Evolutionary conservation across 2,329 filamentous ascomycete species (phyloP).

Genomic region (Pseudogymnoascus sp.): DNA sequence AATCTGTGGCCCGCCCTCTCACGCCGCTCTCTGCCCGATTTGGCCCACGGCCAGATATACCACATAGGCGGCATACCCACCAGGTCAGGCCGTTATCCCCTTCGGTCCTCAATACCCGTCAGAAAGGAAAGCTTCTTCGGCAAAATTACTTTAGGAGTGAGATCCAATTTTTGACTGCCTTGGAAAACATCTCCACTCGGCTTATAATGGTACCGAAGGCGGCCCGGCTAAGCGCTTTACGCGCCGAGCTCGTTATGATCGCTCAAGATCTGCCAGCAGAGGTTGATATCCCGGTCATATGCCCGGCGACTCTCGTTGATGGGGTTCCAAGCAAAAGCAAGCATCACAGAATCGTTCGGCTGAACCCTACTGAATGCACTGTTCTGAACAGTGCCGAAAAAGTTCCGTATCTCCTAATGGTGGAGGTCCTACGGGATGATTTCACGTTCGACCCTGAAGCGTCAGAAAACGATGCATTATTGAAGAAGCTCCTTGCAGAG

Average conservation of each 20-base stretch:
- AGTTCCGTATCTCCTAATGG: conserved; percentile 78
- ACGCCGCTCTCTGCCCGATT: conserved; percentile 54
- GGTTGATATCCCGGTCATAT: conserved; percentile 77
- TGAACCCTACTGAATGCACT: conserved; percentile 78
- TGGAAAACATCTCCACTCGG: conserved; percentile 81
- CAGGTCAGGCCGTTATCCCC: conserved; percentile 52
- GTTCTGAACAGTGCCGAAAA: conserved; percentile 83
- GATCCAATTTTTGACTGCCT: conserved; percentile 71
- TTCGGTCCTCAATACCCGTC: conserved; percentile 55
- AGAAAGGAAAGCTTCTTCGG: conserved; percentile 66
- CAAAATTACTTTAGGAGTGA: conserved; percentile 80
- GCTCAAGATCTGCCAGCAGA: conserved; percentile 76
- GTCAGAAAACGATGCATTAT: conserved; percentile 62
- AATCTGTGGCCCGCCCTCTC: conserved; percentile 44
- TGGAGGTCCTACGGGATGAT: conserved; percentile 74
- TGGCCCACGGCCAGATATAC: conserved; percentile 42
- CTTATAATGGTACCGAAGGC: conserved; percentile 76
- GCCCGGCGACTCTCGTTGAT: conserved; percentile 66
- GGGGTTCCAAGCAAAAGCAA: conserved; percentile 68
- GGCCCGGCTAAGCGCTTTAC: conserved; percentile 71
- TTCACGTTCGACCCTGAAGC: conserved; percentile 76
- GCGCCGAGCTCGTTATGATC: conserved; percentile 74
- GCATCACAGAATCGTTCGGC: conserved; percentile 75
- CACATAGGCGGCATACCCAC: conserved; percentile 54
- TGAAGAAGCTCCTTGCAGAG: conserved; percentile 52